Evolutionary conservation across 352 stramenopile species (phyloP), one percentile per base, ranked within the genome.

Genomic region (Phytophthora pluvialis): DNA sequence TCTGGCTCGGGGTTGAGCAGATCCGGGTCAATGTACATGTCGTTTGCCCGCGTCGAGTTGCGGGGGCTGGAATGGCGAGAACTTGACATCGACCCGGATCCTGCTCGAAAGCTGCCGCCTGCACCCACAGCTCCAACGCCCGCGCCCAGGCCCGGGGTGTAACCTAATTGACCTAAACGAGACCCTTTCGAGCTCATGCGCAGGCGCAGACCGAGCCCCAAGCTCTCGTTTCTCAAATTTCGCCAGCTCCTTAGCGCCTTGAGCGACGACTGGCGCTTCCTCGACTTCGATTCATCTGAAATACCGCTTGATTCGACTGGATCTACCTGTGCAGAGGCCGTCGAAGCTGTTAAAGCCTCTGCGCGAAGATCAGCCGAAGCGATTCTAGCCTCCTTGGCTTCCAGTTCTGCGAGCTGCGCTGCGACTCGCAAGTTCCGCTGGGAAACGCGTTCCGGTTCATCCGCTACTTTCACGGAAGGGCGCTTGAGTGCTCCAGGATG

Each of bases 391-490:
- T 60, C 33, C 9, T 40, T 35, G 13, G 42, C 48, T 42, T 33
- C 47, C 18, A 62, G 10, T 31, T 64, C 60, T 25, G 56, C 57
- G 33, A 64, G 4, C 12, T 67, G 29, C 12, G 63, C 49, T 35
- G 47, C 44, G 12, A 62, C 39, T 1, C 82, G 46, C 29, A 90
- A 44, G n/a, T 91, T 64, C 3, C 82, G 74, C 52, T 88, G 77
- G n/a, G 82, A 90, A 39, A 89, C 70, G 4, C 82, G 75, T 2
- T 91, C 82, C 2, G 82, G 80, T 45, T 91, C 82, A 42, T 83
- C 87, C 2, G 69, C 67, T 53, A 91, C 56, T 3, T 65, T 51
- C 12, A 32, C 8, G 9, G 35, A 42, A 4, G 61, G 55, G 2
- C 71, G 67, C 12, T 44, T 73, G 15, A 25, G 47, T 26, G 40